Evolutionary conservation across 371 early-diverging fungal species (phyloP).

Genomic region (Blakeslea trispora): DNA sequence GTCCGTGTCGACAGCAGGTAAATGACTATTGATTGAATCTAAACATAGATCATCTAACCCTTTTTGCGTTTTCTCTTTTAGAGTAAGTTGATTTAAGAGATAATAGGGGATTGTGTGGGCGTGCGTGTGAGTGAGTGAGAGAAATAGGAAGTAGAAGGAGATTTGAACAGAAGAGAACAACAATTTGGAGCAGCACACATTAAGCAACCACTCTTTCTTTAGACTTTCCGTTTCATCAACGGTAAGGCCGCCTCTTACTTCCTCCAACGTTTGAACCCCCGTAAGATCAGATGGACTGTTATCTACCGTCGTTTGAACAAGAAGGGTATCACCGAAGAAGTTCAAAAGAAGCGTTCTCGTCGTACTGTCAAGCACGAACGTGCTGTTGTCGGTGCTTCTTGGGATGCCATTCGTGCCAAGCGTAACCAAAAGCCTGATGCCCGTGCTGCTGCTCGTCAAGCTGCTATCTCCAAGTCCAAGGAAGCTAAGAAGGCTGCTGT

Average conservation of each 20-base stretch:
- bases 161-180: too few relatives aligned
- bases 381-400: slow-evolving; percentile 92
- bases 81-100: slow-evolving; percentile 21
- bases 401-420: slow-evolving; percentile 94
- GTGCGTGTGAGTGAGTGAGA: too few relatives aligned
- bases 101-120: too few relatives aligned
- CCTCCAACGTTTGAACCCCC: slow-evolving; percentile 91
- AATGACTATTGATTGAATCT: background rate
- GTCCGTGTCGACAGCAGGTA: slow-evolving; percentile 87
- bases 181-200: too few relatives aligned
- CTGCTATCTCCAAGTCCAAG: slow-evolving; percentile 86
- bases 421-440: slow-evolving; percentile 93
- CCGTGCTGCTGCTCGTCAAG: slow-evolving; percentile 87
- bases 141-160: background rate
- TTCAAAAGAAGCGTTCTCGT: slow-evolving; percentile 93
- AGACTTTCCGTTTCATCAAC: slow-evolving; percentile 94
- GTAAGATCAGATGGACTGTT: slow-evolving; percentile 95
- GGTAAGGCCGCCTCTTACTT: slow-evolving; percentile 94
- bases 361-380: slow-evolving; percentile 94
- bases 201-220: background rate
- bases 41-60: background rate
- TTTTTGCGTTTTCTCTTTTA: background rate
- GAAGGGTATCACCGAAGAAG: slow-evolving; percentile 96
- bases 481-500: slow-evolving; percentile 79
- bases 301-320: slow-evolving; percentile 97